Evolutionary conservation across 2,329 filamentous ascomycete species (phyloP), one percentile per base, ranked within the genome.

Genomic region (Amesomyces nigricolor): DNA sequence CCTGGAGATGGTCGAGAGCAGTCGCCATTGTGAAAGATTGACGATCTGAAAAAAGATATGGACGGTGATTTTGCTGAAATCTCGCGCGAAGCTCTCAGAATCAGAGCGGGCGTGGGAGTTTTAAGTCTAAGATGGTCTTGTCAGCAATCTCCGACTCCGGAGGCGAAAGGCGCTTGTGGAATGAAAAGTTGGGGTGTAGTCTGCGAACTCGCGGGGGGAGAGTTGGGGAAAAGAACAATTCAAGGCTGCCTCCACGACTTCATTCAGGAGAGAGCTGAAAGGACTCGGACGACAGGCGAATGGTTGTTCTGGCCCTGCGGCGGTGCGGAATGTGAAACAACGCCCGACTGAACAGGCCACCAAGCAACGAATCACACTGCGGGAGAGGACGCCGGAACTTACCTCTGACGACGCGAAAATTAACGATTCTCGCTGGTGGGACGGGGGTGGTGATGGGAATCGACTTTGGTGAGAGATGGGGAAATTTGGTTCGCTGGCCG

Each of bases 1-100:
- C 84, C 70, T 83, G 82, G 71, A 96, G 85, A 76, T 96, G 91
- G 73, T 95, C 89, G 71, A 94, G 82, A 72, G 91, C 87, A 70
- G 85, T 87, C 65, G 77, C 75, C 75, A 82, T 80, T 69, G 69
- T 71, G 70, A 70, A 30, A 48, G 39, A 47, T 54, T 39, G 47
- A 22, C 45, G n/a, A 32, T 22, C 19, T 43, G 35, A 42, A 32
- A 16, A 7, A 32, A 16, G 4, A 13, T 57, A 30, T 49, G 49
- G 13, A 17, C 32, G 35, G 47, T 51, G 51, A 17, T 51, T 38
- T 51, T 38, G 11, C 32, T 17, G 48, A 32, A 44, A 44, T 43
- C 32, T 49, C 16, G 52, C 46, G 53, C 19, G 49, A 54, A 32
- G 53, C 30, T 44, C 45, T 44, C 45, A 19, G 37, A 37, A 17